Conservation (phyloP, 2,329 filamentous ascomycete species). For the Bimuria novae-zelandiae region DNA sequence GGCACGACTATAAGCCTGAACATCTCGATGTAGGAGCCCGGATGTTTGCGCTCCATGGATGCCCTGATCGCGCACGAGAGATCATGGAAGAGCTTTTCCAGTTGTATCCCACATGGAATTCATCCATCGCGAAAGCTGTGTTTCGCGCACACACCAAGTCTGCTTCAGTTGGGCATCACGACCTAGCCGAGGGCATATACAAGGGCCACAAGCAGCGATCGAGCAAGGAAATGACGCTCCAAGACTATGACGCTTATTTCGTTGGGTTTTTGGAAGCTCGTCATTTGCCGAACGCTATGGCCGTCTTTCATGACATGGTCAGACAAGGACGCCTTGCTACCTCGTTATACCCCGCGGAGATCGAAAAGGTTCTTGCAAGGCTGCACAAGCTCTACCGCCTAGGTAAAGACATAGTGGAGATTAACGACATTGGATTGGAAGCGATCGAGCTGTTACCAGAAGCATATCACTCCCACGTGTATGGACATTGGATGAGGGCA, state of each 20-base stretch:
- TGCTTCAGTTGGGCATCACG: conserved; percentile 45
- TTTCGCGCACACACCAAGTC: conserved; percentile 68
- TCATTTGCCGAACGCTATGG: conserved; percentile 69
- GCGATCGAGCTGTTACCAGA: conserved; percentile 59
- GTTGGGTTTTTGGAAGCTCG: conserved; percentile 71
- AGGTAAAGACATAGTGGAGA: conserved; percentile 32
- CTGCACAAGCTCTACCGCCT: conserved; percentile 36
- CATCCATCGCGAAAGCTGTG: conserved; percentile 68
- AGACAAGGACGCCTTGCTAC: conserved; percentile 51
- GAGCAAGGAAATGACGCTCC: conserved; percentile 64
- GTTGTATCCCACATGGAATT: conserved; percentile 51
- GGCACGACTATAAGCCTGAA: conserved; percentile 35
- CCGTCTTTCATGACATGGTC: conserved; percentile 90
- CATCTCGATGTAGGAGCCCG: conserved; percentile 68
- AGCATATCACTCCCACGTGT: conserved; percentile 74
- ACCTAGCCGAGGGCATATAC: conserved; percentile 55
- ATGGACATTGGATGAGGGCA: conserved; percentile 86
- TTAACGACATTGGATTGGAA: conserved; percentile 37
- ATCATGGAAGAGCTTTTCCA: conserved; percentile 61
- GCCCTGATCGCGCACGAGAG: conserved; percentile 63
- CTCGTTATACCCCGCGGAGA: conserved; percentile 42
- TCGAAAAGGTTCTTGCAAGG: conserved; percentile 29
- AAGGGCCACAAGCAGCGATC: conserved; percentile 65
- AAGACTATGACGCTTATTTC: conserved; percentile 77
- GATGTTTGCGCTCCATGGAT: conserved; percentile 64